Conservation (phyloP, 1,139 yeast genomes). For the Geotrichum bryndzae region DNA sequence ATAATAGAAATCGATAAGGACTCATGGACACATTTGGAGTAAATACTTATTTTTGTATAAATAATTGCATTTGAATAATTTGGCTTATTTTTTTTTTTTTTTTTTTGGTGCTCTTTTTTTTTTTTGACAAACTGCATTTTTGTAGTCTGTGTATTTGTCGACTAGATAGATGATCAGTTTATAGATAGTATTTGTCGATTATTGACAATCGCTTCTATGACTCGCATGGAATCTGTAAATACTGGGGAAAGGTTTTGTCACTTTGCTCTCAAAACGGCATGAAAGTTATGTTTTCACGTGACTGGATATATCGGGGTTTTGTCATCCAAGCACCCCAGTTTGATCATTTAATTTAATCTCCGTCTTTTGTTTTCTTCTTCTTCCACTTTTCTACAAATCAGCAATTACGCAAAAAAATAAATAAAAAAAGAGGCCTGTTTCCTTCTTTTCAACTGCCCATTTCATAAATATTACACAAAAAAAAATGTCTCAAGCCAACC, state of each 20-base stretch:
- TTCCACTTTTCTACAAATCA: not conserved
- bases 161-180: no score
- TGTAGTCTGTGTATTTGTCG: not conserved
- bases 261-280: not conserved
- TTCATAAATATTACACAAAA: not conserved
- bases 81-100: not conserved
- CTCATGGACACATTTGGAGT: not conserved
- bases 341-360: no score
- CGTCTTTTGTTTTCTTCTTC: not conserved
- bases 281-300: not conserved
- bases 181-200: not conserved
- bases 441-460: not conserved
- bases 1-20: not conserved
- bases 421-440: not conserved
- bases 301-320: not conserved
- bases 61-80: not conserved
- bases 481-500: constrained; percentile 18
- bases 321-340: not conserved
- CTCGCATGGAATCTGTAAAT: not conserved
- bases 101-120: not conserved
- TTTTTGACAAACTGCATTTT: not conserved
- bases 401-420: not conserved
- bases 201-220: not conserved
- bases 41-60: not conserved
- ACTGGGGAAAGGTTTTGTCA: not conserved